Percentiles rank a stretch among this genome's conserved stretches.
phyloP scores from a whole-genome alignment of 805 yeast species.

The Metschnikowia reukaufii region DNA sequence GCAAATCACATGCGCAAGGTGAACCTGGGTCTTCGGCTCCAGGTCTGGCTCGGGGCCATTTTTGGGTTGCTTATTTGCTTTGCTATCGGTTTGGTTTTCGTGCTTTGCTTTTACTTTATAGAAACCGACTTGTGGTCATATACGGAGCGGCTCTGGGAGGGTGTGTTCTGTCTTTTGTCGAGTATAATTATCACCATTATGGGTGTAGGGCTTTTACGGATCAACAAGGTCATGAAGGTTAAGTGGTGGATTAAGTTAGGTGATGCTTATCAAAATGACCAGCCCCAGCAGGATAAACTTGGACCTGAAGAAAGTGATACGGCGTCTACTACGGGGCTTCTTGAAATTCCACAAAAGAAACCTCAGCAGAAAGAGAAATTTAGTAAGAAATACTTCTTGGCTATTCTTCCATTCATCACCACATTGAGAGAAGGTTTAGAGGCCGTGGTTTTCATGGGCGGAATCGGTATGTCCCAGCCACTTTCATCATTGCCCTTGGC shows the following conservation, averaged over 20 bases:
- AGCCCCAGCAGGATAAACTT: constrained; percentile 3
- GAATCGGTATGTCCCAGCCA: constrained; percentile 27
- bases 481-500: constrained; percentile 25
- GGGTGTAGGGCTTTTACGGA: constrained; percentile 81
- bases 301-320: constrained; percentile 2
- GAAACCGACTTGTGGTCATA: constrained; percentile 86
- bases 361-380: constrained; percentile 11
- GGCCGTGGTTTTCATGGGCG: constrained; percentile 60
- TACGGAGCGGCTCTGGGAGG: constrained; percentile 90
- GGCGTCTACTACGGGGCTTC: constrained; percentile 8
- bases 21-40: constrained; percentile 37
- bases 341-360: neutral
- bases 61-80: constrained; percentile 70
- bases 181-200: constrained; percentile 76
- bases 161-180: constrained; percentile 74
- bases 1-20: constrained; percentile 12
- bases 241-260: constrained; percentile 65
- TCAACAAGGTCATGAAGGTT: constrained; percentile 72
- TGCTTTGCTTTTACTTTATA: constrained; percentile 66
- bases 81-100: constrained; percentile 69
- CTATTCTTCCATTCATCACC: constrained; percentile 28
- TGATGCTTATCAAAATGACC: constrained; percentile 34
- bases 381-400: constrained; percentile 27
- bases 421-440: constrained; percentile 46
- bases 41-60: constrained; percentile 81